phyloP scores from a whole-genome alignment of 2,329 filamentous ascomycete species.

The Xylaria sp. region DNA sequence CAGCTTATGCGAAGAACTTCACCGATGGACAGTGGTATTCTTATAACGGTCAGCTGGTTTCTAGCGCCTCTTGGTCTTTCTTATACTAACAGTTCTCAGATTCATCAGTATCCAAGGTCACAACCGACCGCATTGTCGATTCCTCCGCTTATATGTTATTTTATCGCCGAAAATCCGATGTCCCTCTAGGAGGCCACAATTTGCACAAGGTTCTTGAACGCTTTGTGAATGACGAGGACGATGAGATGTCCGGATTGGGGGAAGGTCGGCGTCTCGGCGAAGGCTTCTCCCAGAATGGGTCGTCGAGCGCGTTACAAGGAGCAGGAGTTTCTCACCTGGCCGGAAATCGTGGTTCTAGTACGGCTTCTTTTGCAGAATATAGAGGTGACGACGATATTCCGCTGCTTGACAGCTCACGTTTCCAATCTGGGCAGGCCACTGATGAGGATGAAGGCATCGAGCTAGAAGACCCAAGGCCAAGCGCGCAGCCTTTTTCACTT shows the following conservation, averaged over 20 bases:
- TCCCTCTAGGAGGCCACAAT: conserved; percentile 80
- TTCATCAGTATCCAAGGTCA: conserved; percentile 73
- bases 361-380: conserved; percentile 25
- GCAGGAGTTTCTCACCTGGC: conserved; percentile 77
- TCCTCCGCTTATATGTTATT: conserved; percentile 90
- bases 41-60: conserved; percentile 80
- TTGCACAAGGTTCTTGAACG: conserved; percentile 76
- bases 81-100: conserved; percentile 67
- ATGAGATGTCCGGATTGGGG: conserved; percentile 67
- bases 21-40: conserved; percentile 91
- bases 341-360: conserved; percentile 64
- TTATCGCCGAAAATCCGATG: conserved; percentile 84
- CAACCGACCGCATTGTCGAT: conserved; percentile 73
- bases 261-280: conserved; percentile 87
- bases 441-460: conserved; percentile 62
- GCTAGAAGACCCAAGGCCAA: conserved; percentile 48
- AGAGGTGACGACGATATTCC: conserved; percentile 41
- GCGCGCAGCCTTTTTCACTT: conserved; percentile 43
- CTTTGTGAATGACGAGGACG: conserved; percentile 65
- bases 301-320: conserved; percentile 86
- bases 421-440: conserved; percentile 54
- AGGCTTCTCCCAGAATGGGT: conserved; percentile 86
- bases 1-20: conserved; percentile 93
- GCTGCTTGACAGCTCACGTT: conserved; percentile 40
- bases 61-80: background rate